Evolutionary conservation across 805 yeast species (phyloP), one percentile per base, ranked within the genome.

Genomic region (Naumovozyma dairenensis): DNA sequence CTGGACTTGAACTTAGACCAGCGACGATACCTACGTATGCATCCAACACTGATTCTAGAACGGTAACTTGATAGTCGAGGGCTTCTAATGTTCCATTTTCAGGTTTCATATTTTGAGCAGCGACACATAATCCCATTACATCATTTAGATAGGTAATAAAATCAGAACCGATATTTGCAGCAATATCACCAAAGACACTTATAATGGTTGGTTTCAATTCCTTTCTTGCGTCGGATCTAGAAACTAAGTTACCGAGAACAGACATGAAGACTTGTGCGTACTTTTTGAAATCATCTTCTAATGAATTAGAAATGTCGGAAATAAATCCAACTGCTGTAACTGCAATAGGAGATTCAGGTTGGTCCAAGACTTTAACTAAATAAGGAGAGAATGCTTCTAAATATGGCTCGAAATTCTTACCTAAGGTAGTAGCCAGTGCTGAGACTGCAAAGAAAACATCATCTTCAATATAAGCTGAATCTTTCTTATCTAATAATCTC

Each of bases 181-280:
- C 96, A 50, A 92, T 74, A 59, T 92, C 98, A 43, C 98, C 98
- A 57, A 92, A 84, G 50, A 94, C 85, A 9, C 96, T 83, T 45
- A 92, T 64, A 19, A 89, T 84, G 16, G 84, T 70, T 13, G 96
- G 96, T 57, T 83, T 78, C 45, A 89, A 68, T 42, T 85, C 95
- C 39, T 83, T 73, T 53, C 79, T 79, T 14, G 84, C 77, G 36
- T 71, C 72, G 27, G 71, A 67, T 48, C 72, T 72, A 38, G 80
- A 74, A 42, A 92, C 67, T 51, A 76, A 74, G 31, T 71, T 68
- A 34, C 94, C 89, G 53, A 92, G 69, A 31, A 80, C 80, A 33
- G 73, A 72, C 94, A 92, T 86, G 52, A 89, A 71, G 3, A 79
- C 80, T 39, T 76, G 77, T 42, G 82, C 75, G 56, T 83, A 89